phyloP scores from a whole-genome alignment of 495 filamentous ascomycete genomes.

The Aspergillus avenaceus region DNA sequence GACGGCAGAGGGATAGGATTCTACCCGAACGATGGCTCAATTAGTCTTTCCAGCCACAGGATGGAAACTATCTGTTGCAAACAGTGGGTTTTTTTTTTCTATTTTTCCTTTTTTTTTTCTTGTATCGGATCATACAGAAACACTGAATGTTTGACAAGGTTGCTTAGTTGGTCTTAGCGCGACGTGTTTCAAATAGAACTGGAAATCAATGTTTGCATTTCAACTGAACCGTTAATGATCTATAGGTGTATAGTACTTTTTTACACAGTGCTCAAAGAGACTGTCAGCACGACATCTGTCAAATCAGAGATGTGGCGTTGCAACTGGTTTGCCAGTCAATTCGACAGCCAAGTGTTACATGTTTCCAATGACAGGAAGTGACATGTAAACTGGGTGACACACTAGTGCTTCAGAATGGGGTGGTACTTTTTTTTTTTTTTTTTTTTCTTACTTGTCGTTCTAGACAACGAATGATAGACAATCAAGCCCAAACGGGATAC shows the following conservation, averaged over 20 bases:
- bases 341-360: not conserved
- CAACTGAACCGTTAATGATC: not conserved
- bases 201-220: not conserved
- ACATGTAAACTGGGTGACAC: not conserved
- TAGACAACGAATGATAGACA: not conserved
- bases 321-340: not conserved
- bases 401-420: not conserved
- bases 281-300: not conserved
- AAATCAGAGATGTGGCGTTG: not conserved
- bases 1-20: not conserved
- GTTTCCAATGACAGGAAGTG: not conserved
- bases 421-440: not conserved
- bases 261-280: not conserved
- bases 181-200: not conserved
- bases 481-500: not conserved
- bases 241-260: not conserved
- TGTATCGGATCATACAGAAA: not conserved
- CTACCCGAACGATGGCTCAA: not conserved
- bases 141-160: not conserved
- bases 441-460: too few species aligned
- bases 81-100: not conserved
- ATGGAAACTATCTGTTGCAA: not conserved
- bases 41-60: not conserved
- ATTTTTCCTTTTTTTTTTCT: not conserved
- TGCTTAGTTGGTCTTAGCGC: not conserved